phyloP scores from a whole-genome alignment of 345 rosid species.

The Gossypium bickii region DNA sequence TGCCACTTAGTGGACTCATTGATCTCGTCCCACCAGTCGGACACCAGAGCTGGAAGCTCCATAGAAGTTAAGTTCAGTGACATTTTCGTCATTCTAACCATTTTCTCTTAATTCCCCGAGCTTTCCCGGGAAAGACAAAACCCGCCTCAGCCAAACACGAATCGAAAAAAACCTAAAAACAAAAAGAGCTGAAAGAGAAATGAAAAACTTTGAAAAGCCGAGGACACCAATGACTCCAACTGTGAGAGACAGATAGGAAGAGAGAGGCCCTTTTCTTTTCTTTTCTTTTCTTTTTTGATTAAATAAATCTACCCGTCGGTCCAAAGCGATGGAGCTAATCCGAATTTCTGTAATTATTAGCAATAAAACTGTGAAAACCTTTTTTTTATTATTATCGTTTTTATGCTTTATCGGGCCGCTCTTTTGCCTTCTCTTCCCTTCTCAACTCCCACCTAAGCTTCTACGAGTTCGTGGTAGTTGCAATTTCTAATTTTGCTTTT shows the following conservation, averaged over 20 bases:
- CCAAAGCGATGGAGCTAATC: background rate
- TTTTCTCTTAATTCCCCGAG: slow-evolving; percentile 11
- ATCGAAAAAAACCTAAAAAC: too few relatives aligned
- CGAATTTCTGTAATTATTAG: background rate
- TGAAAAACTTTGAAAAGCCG: background rate
- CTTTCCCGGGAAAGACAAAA: slow-evolving; percentile 16
- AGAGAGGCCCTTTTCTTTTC: background rate
- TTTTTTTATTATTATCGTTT: too few relatives aligned
- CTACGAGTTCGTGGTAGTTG: slow-evolving; percentile 8
- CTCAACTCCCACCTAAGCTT: slow-evolving; percentile 8
- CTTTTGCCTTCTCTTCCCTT: background rate
- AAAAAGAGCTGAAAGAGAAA: background rate
- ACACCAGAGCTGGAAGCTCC: slow-evolving; percentile 2
- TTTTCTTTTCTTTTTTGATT: background rate
- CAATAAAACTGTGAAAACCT: too few relatives aligned
- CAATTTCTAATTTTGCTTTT: background rate
- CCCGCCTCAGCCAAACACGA: slow-evolving; percentile 6
- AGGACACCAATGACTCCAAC: background rate
- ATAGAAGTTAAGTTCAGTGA: background rate
- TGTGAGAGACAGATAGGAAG: background rate
- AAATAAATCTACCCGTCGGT: slow-evolving; percentile 1
- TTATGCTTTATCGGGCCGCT: too few relatives aligned
- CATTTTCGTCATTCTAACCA: slow-evolving; percentile 13
- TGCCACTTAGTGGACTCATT: slow-evolving; percentile 70
- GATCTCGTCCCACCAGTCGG: slow-evolving; percentile 20